Evolutionary conservation across 345 rosid genomes (phyloP).

Genomic region (Salix brachista): DNA sequence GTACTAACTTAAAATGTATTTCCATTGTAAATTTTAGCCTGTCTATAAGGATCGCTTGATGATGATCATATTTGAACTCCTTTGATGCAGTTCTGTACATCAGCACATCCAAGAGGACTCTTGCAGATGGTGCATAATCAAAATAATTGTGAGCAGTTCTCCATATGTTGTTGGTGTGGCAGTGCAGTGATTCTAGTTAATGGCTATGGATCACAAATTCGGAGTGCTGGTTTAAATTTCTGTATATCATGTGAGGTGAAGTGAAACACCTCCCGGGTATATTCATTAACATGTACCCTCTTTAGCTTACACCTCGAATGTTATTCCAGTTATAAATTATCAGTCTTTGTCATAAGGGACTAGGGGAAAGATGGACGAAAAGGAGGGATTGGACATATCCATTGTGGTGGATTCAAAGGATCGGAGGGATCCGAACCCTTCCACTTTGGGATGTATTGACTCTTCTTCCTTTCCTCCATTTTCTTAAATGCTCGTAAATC

Average conservation of each 20-base stretch:
- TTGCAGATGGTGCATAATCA: conserved; percentile 54
- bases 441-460: no score
- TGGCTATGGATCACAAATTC: neutral
- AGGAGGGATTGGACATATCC: neutral
- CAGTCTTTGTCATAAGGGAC: neutral
- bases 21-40: neutral
- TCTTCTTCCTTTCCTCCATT: no score
- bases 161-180: neutral
- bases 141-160: neutral
- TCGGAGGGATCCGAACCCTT: neutral
- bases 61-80: neutral
- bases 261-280: no score
- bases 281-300: neutral
- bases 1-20: conserved; percentile 16
- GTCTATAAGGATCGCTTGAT: neutral
- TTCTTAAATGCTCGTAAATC: no score
- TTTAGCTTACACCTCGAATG: neutral
- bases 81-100: conserved; percentile 78
- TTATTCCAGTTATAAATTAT: neutral
- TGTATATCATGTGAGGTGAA: neutral
- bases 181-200: neutral
- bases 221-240: neutral
- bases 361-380: neutral
- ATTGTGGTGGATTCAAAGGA: neutral
- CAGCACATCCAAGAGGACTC: conserved; percentile 76